Base-by-base conservation (phyloP, 2,329 filamentous ascomycete genomes). In the Knufia fluminis region DNA sequence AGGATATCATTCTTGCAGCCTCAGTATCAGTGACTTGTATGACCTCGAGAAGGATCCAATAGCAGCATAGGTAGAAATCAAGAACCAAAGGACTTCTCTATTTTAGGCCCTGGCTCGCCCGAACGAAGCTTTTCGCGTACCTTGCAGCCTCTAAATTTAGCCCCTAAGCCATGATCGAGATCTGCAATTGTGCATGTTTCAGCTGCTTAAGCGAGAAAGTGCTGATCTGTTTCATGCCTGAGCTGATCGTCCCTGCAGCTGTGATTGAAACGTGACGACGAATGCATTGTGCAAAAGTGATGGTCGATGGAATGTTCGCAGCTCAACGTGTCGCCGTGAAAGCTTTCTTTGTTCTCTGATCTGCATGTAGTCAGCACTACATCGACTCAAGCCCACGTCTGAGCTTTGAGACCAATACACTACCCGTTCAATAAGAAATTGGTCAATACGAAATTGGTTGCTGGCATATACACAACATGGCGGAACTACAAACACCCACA, bases 1-100 rank as follows among this genome's bases (percentile, higher is more conserved):
- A 54, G 61, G 17, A 73, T 79, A 28, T 68, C 65, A 1, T 79
- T 79, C 51, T 57, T 79, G 52, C 68, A 69, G 56, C 75, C 78
- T 49, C 54, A 54, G 36, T 43, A 48, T 16, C 35, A 23, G 31
- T 43, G 44, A 53, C 23, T 23, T 6, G 19, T 36, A 12, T 28
- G 26, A 28, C 12, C 12, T 28, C 6, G 26, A 28, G 26, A 28
- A n/a, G n/a, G n/a, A n/a, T n/a, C n/a, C n/a, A n/a, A n/a, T n/a
- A n/a, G n/a, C n/a, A n/a, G n/a, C n/a, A n/a, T n/a, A n/a, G n/a
- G n/a, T n/a, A n/a, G n/a, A n/a, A n/a, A n/a, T n/a, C n/a, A n/a
- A n/a, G n/a, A n/a, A n/a, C n/a, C n/a, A n/a, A n/a, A n/a, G n/a
- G n/a, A n/a, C n/a, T n/a, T n/a, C n/a, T n/a, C n/a, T n/a, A n/a